Conservation (phyloP, 2,329 filamentous ascomycete species). For the Venturia aucupariae region DNA sequence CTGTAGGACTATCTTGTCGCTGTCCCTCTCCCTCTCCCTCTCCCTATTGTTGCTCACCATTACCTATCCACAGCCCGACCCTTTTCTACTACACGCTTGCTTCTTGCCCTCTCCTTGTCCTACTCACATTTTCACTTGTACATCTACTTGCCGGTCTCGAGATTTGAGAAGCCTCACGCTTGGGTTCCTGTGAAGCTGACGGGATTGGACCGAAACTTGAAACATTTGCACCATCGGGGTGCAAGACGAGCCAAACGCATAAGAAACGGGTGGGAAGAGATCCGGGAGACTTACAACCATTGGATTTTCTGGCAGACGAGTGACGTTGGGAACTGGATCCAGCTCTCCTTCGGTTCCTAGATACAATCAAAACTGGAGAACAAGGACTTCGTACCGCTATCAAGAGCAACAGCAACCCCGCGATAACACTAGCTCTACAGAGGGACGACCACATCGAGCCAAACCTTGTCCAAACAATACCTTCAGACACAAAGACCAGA, state of each 20-base stretch:
- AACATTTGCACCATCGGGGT: not conserved
- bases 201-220: not conserved
- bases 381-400: slow-evolving; percentile 5
- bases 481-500: not conserved
- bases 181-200: not conserved
- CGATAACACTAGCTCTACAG: not conserved
- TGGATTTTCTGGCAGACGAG: not conserved
- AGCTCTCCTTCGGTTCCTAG: not conserved
- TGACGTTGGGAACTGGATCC: not conserved
- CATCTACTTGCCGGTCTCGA: not conserved
- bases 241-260: slow-evolving; percentile 2
- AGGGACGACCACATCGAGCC: not conserved
- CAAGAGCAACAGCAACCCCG: not conserved
- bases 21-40: not conserved
- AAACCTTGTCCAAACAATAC: not conserved
- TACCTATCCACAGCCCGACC: slow-evolving; percentile 1
- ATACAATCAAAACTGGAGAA: not conserved
- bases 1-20: not conserved
- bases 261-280: not conserved
- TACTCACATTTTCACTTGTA: not conserved
- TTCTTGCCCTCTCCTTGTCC: not conserved
- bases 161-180: not conserved
- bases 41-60: not conserved
- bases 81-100: slow-evolving; percentile 2
- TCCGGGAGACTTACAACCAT: not conserved